These are phyloP conservation scores for Colletotrichum siamense DNA, from an alignment of 2,329 filamentous ascomycete genomes.

Conservation along the genomic window DNA sequence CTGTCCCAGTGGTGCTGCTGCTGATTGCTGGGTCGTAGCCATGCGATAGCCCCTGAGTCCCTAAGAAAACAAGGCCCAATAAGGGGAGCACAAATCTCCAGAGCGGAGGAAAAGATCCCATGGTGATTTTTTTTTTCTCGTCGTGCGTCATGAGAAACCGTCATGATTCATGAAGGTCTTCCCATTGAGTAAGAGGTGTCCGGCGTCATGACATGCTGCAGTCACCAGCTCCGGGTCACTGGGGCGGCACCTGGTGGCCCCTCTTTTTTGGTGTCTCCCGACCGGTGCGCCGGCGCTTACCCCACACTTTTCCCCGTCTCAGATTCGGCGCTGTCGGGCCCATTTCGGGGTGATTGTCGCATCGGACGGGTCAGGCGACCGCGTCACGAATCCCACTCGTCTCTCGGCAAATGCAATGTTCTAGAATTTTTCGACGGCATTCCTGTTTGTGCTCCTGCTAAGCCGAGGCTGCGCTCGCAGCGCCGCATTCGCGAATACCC, in stretches of 20 bases:
- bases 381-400: not conserved
- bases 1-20: not conserved
- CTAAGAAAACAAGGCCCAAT: not conserved
- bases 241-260: constrained; percentile 11
- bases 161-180: not conserved
- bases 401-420: not conserved
- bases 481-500: not conserved
- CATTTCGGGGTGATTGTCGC: constrained; percentile 4
- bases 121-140: not conserved
- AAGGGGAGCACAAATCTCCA: not conserved
- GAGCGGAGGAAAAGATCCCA: not conserved
- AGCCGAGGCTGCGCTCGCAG: not conserved
- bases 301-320: constrained; percentile 3
- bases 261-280: not conserved
- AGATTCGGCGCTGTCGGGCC: constrained; percentile 5
- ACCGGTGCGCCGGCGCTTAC: constrained; percentile 14
- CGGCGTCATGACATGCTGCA: not conserved
- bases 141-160: not conserved
- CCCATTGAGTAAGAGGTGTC: not conserved
- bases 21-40: not conserved
- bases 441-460: not conserved
- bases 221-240: constrained; percentile 18
- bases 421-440: not conserved
- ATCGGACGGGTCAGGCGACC: constrained; percentile 2
- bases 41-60: not conserved